Conservation (phyloP, 2,329 filamentous ascomycete genomes). For the Claviceps africana region DNA sequence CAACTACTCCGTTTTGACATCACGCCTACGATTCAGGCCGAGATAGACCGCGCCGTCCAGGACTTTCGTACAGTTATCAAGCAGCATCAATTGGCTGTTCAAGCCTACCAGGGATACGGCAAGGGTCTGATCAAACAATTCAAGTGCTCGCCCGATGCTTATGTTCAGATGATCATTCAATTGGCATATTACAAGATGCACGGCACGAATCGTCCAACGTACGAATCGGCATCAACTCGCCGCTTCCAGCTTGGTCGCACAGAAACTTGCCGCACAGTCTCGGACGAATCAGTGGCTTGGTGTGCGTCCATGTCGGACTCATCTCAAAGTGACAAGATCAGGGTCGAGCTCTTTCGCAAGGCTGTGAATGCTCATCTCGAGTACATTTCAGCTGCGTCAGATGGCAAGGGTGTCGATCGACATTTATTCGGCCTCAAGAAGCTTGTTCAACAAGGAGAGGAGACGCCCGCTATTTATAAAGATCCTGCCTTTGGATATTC, state of each 20-base stretch:
- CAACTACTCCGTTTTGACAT: conserved; percentile 64
- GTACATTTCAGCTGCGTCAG: conserved; percentile 79
- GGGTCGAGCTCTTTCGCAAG: conserved; percentile 63
- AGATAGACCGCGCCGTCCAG: conserved; percentile 63
- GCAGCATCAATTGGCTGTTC: conserved; percentile 80
- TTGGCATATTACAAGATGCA: conserved; percentile 98
- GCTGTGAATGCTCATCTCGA: conserved; percentile 72
- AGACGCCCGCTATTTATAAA: conserved; percentile 67
- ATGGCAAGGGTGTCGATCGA: conserved; percentile 87
- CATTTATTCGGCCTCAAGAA: conserved; percentile 98
- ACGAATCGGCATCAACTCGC: conserved; percentile 88
- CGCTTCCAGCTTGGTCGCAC: conserved; percentile 95
- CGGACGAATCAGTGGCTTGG: conserved; percentile 81
- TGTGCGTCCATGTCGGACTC: conserved; percentile 74
- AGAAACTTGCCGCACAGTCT: conserved; percentile 86
- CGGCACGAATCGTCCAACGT: conserved; percentile 92
- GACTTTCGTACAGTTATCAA: conserved; percentile 75
- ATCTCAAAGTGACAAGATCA: conserved; percentile 46
- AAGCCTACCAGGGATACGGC: conserved; percentile 93
- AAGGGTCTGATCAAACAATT: conserved; percentile 99
- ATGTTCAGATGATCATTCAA: conserved; percentile 97
- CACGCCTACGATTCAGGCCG: conserved; percentile 55
- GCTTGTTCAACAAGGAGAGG: conserved; percentile 65
- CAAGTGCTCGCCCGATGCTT: conserved; percentile 93
- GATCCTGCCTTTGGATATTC: conserved; percentile 81